These are phyloP conservation scores for Zangia roseola DNA, from an alignment of 768 basidiomycete genomes.

Conservation along the genomic window DNA sequence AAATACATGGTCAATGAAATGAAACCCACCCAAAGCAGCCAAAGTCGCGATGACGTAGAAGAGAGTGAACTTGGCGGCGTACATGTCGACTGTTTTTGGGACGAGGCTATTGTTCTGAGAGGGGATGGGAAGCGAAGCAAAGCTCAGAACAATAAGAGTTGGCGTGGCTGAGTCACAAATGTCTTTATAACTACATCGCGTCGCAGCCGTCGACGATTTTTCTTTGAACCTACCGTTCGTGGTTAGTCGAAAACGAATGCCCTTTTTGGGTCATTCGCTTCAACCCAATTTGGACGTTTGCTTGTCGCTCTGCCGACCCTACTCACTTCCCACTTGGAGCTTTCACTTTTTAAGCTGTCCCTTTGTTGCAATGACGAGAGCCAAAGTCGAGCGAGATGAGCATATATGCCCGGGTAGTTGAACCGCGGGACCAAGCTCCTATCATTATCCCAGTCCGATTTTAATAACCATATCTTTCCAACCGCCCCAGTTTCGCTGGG, in stretches of 20 bases:
- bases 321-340: slow-evolving; percentile 1
- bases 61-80: slow-evolving; percentile 24
- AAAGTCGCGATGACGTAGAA: slow-evolving; percentile 31
- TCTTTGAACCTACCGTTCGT: slow-evolving; percentile 28
- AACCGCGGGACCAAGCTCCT: not conserved
- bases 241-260: slow-evolving; percentile 19
- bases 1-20: too few species aligned
- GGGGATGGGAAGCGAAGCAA: slow-evolving; percentile 3
- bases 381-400: too few species aligned
- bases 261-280: slow-evolving; percentile 24
- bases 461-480: too few species aligned
- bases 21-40: slow-evolving; percentile 25
- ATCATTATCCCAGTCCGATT: too few species aligned
- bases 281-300: slow-evolving; percentile 27
- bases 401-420: not conserved
- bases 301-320: slow-evolving; percentile 19
- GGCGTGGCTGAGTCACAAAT: slow-evolving; percentile 18
- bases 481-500: too few species aligned
- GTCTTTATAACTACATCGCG: slow-evolving; percentile 26
- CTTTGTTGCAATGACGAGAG: slow-evolving; percentile 18
- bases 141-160: slow-evolving; percentile 33
- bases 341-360: slow-evolving; percentile 15
- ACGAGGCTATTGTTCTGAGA: slow-evolving; percentile 28
- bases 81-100: slow-evolving; percentile 25
- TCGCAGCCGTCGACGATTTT: not conserved